Base-by-base conservation (phyloP, 1,139 yeast species). In the Suhomyces guaymorum region DNA sequence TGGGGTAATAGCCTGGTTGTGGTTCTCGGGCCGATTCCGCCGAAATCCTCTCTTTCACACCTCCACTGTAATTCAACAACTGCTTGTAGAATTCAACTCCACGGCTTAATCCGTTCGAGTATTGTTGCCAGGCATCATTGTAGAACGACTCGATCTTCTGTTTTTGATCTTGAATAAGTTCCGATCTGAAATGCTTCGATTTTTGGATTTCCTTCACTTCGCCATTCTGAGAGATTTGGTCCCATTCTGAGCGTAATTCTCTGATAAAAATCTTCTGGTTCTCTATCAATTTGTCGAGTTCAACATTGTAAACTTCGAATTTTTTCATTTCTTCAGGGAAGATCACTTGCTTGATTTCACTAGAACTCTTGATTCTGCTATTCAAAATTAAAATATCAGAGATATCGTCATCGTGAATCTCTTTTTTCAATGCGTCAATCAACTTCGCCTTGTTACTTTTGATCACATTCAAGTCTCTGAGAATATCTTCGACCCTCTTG, bases 331-430 rank as follows among this genome's bases (percentile, higher is more conserved):
- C 96, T 37, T 77, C 74, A 11, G 80, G 76, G 55, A 90, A 90
- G 14, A 87, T 70, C 23, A 67, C 62, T 18, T 68, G 63, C 46
- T 72, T 73, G 37, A 82, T 72, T 44, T 83, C 92, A 27, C 71
- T 67, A 14, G 78, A 79, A 3, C 74, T 53, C 39, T 73, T 72
- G 21, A 73, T 67, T 35, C 77, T 75, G 46, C 80, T 78, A 55
- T 86, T 84, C 46, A 84, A 63, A 4, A 92, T 75, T 24, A 92
- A 68, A 16, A 83, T 70, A 38, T 85, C 82, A 0, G 96, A 83
- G 33, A 90, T 88, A 54, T 92, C 97, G 58, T 92, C 98, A 14
- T 75, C 70, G 50, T 83, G 95, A 26, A 87, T 81, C 36, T 75
- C 76, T 6, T 67, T 72, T 54, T 88, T 89, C 52, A 90, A 70